Evolutionary conservation across 2,329 filamentous ascomycete genomes (phyloP), one percentile per base, ranked within the genome.

Genomic region (Calonectria pteridis): DNA sequence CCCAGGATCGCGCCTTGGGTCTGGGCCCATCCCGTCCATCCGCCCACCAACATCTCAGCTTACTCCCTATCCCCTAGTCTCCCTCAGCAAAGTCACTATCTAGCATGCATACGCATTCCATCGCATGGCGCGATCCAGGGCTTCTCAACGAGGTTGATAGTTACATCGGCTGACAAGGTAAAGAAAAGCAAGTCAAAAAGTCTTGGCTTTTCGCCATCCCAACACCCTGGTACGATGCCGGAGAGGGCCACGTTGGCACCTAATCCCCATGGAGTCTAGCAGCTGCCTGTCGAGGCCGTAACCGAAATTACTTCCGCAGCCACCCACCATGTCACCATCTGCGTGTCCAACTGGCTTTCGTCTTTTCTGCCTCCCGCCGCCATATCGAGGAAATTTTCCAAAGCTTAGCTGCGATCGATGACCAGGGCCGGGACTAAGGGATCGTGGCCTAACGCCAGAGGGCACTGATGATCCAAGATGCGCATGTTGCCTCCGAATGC

Each of bases 251-350:
- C 79, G 79, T 81, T 76, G 71, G 72, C 78, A 71, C n/a, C 78
- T 79, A 78, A 67, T 26, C 79, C 76, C 26, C 75, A 75, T 76
- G 65, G 51, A 67, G 68, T 64, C 72, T 80, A 80, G 79, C 64
- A 67, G 63, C 33, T 67, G 40, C 73, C 74, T 76, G 65, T 77
- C 80, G 81, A 81, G 81, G 81, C 79, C 75, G 66, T 73, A 83
- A 82, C 79, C 81, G 82, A 84, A 81, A 84, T 84, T 84, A 78
- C 81, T 78, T 76, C 82, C 80, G 82, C 78, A 74, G 78, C 82
- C 79, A 82, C 46, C 77, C 58, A 72, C 72, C 65, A 62, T 20
- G 29, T 64, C 63, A 29, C 63, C 64, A 62, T 76, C 75, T 71
- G 66, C 74, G 75, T 77, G 77, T 76, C 76, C 75, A 79, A 74